Evolutionary conservation across 371 early-diverging fungal species (phyloP).

Genomic region (Lichtheimia ornata): DNA sequence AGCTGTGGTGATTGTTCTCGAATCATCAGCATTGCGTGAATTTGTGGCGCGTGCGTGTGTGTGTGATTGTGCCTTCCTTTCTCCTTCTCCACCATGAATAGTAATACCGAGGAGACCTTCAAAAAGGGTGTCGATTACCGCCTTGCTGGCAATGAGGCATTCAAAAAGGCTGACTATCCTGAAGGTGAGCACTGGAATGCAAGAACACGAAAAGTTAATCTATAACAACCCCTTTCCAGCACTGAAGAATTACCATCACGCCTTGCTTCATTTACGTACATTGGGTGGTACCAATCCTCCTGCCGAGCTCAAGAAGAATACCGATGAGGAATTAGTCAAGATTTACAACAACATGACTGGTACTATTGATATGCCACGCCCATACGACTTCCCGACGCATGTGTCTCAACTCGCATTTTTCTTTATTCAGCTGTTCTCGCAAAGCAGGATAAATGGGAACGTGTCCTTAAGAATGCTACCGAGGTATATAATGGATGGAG

Average conservation of each 20-base stretch:
- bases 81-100: background rate
- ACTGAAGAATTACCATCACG: constrained; percentile 35
- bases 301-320: constrained; percentile 19
- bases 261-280: constrained; percentile 39
- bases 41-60: constrained; percentile 2
- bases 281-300: constrained; percentile 33
- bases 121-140: constrained; percentile 41
- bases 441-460: constrained; percentile 43
- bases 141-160: constrained; percentile 36
- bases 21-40: background rate
- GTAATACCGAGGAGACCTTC: constrained; percentile 29
- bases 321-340: constrained; percentile 37
- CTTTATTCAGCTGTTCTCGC: constrained; percentile 29
- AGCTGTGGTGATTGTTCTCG: too few species aligned
- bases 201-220: background rate
- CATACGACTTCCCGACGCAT: too few species aligned
- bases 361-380: background rate
- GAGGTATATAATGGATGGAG: constrained; percentile 18
- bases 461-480: constrained; percentile 35
- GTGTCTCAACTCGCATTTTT: background rate
- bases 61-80: background rate
- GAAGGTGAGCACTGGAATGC: constrained; percentile 19
- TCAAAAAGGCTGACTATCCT: constrained; percentile 31
- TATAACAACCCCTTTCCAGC: constrained; percentile 17
- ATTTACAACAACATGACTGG: constrained; percentile 50